Base-by-base conservation (phyloP, 2,329 filamentous ascomycete genomes). In the Neobulgaria alba region DNA sequence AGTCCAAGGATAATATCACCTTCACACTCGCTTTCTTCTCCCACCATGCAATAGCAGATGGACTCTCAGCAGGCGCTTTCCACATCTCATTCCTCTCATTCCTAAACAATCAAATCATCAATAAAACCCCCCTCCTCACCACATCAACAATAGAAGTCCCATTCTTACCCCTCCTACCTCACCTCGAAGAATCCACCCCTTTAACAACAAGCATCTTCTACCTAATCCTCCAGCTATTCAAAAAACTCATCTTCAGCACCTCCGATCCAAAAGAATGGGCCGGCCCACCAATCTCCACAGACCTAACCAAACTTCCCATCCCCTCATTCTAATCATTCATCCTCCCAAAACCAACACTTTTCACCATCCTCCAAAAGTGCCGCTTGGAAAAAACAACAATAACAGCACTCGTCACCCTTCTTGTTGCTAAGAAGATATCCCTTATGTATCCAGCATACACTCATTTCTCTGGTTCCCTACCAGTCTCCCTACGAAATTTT, bases 11-110 rank as follows among this genome's bases (percentile, higher is more conserved):
- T n/a, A n/a, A n/a, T n/a, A n/a, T 26, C 7, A 26, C 7, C 23
- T 53, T 53, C 15, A 19, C 39, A 3, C 12, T 75, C 12, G 50
- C 66, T 7, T 72, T 77, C 49, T 61, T 64, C 12, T 70, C 60
- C 29, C 74, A 78, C 43, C 75, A 79, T 46, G 62, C 64, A 0
- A 61, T 77, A 12, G 64, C 64, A 16, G 75, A 78, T 46, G 75
- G 75, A 1, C 59, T 64, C 10, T 67, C 67, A 43, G 67, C 65
- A 0, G 59, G 57, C n/a, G 52, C 64, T 2, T 75, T 79, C 49
- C 74, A 78, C 43, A 55, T 62, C 30, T 58, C 61, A 2, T 59
- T 78, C 1, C 61, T 71, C 5, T 47, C 57, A 2, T 63, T 68
- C 4, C 59, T 77, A 2, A 65, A 64, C 43, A 38, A 10, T 5